phyloP scores from a whole-genome alignment of 352 stramenopile species.

The Pythium vanterpoolii region DNA sequence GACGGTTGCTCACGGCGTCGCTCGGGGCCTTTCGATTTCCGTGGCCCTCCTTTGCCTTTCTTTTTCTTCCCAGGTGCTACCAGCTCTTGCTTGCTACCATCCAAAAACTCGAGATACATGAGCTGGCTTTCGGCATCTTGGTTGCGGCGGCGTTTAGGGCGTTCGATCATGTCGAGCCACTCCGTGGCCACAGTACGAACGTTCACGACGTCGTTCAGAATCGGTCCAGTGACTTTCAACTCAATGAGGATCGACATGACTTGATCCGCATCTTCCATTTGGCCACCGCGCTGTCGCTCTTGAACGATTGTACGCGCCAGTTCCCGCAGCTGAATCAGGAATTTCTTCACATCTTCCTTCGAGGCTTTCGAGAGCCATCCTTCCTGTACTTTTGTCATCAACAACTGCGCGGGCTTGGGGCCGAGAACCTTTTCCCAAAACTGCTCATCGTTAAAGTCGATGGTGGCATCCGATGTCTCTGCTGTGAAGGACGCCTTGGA shows the following conservation, averaged over 20 bases:
- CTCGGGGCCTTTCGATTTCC: constrained; percentile 33
- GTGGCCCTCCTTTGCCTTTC: constrained; percentile 25
- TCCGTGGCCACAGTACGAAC: constrained; percentile 71
- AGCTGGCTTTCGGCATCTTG: constrained; percentile 80
- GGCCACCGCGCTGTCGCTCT: constrained; percentile 81
- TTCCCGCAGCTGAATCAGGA: constrained; percentile 74
- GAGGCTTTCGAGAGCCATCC: constrained; percentile 65
- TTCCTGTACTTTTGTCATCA: constrained; percentile 89
- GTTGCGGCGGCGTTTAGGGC: constrained; percentile 81
- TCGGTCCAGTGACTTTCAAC: constrained; percentile 79
- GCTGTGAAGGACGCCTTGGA: constrained; percentile 88
- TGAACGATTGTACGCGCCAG: constrained; percentile 78
- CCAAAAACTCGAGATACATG: constrained; percentile 86
- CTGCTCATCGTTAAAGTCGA: constrained; percentile 90
- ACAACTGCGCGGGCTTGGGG: constrained; percentile 77
- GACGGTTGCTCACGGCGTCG: constrained; percentile 9
- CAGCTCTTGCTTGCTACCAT: constrained; percentile 53
- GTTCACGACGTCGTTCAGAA: constrained; percentile 72
- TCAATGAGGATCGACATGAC: constrained; percentile 87
- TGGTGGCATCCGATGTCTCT: constrained; percentile 82
- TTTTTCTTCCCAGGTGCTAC: constrained; percentile 26
- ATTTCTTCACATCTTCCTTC: constrained; percentile 79
- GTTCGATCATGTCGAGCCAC: constrained; percentile 86
- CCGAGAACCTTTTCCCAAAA: constrained; percentile 91
- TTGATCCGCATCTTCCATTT: constrained; percentile 79